A percentile compares a stretch with the other conserved stretches of the same genome.
phyloP scores from a whole-genome alignment of 768 basidiomycete species.

The Amanita exitialis region DNA sequence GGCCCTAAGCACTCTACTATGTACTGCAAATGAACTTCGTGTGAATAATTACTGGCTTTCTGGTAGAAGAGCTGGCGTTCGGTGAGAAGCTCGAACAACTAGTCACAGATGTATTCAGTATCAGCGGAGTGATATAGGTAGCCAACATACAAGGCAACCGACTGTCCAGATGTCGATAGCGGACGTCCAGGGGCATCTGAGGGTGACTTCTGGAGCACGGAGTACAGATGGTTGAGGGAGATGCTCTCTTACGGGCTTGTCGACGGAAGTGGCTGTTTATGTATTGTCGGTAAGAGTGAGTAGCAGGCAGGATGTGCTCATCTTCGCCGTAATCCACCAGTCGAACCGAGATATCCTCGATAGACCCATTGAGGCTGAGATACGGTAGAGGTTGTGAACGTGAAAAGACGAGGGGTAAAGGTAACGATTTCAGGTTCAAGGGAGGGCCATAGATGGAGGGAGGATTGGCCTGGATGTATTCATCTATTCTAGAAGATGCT shows the following conservation, averaged over 20 bases:
- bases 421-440: constrained; percentile 1
- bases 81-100: constrained; percentile 1
- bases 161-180: constrained; percentile 18
- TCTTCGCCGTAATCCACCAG: constrained; percentile 7
- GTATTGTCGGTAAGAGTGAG: not conserved
- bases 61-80: constrained; percentile 3
- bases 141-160: constrained; percentile 15
- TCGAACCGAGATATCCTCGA: constrained; percentile 5
- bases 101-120: not conserved
- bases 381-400: constrained; percentile 7
- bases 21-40: constrained; percentile 9
- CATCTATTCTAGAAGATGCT: constrained; percentile 1
- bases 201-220: constrained; percentile 17
- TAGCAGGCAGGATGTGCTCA: constrained; percentile 1
- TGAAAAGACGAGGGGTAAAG: constrained; percentile 5
- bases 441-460: constrained; percentile 5
- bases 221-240: constrained; percentile 10
- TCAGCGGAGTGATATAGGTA: not conserved
- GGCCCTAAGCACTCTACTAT: constrained; percentile 12
- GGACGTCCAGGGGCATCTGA: constrained; percentile 12
- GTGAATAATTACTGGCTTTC: constrained; percentile 3
- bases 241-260: not conserved
- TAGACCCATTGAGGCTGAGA: not conserved
- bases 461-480: constrained; percentile 1
- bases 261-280: not conserved